phyloP scores from a whole-genome alignment of 768 basidiomycete species.

The Mycena indigotica region DNA sequence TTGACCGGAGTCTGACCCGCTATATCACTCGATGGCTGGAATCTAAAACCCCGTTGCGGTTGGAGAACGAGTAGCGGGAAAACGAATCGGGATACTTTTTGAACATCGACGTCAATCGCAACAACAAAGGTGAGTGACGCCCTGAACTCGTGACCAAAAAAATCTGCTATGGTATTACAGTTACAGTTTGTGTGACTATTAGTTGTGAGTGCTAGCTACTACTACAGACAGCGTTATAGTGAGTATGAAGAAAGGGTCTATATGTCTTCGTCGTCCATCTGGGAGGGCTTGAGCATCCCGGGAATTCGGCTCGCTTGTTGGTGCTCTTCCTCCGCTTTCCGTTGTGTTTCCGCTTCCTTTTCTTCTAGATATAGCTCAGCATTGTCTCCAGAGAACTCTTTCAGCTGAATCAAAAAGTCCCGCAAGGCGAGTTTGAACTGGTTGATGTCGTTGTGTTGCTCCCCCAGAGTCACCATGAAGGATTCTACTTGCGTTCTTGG shows the following conservation, averaged over 20 bases:
- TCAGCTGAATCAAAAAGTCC: conserved; percentile 97
- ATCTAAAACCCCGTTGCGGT: conserved; percentile 45
- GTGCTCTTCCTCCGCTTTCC: conserved; percentile 80
- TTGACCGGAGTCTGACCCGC: conserved; percentile 90
- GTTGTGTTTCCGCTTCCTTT: conserved; percentile 83
- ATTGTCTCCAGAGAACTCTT: conserved; percentile 96
- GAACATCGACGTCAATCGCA: conserved; percentile 56
- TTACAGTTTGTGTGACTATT: conserved; percentile 3
- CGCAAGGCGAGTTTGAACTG: conserved; percentile 93
- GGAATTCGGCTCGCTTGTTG: conserved; percentile 91
- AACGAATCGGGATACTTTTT: conserved; percentile 61
- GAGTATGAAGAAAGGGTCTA: conserved; percentile 34
- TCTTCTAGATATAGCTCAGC: conserved; percentile 92
- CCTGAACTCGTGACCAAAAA: not conserved
- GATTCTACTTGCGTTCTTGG: conserved; percentile 68
- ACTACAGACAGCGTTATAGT: conserved; percentile 36
- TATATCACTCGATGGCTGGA: conserved; percentile 76
- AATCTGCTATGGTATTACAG: not conserved
- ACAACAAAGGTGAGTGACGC: too few species aligned
- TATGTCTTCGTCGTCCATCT: conserved; percentile 88
- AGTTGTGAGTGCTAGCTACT: conserved; percentile 26
- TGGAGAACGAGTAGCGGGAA: conserved; percentile 15
- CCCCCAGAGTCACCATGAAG: conserved; percentile 69
- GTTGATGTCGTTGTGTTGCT: conserved; percentile 77
- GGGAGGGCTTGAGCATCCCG: conserved; percentile 96